Percentiles rank a stretch among this genome's conserved stretches.
These are phyloP conservation scores for Bauhinia variegata DNA, from an alignment of 306 rosid genomes.

Conservation along the genomic window DNA sequence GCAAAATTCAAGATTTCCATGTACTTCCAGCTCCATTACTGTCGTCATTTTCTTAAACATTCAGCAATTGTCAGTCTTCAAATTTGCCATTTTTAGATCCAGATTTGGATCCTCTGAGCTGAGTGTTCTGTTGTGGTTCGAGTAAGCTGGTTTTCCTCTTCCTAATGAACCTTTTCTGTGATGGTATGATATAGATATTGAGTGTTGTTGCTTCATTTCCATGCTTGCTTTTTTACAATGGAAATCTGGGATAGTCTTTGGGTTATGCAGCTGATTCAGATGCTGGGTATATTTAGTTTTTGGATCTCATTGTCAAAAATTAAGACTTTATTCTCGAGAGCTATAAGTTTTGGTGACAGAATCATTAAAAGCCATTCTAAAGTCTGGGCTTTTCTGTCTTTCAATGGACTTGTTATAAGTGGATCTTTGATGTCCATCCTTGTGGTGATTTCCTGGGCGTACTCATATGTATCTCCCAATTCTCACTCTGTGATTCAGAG, in stretches of 20 bases:
- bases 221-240: slow-evolving; percentile 19
- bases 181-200: not conserved
- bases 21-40: not conserved
- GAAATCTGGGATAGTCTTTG: slow-evolving; percentile 45
- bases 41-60: not conserved
- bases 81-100: slow-evolving; percentile 24
- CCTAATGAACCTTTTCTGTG: slow-evolving; percentile 18
- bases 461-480: slow-evolving; percentile 54
- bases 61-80: slow-evolving; percentile 11
- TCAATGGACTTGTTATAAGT: slow-evolving; percentile 52
- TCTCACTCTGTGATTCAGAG: slow-evolving; percentile 26
- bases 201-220: slow-evolving; percentile 5
- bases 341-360: slow-evolving; percentile 48
- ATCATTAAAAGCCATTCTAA: slow-evolving; percentile 47
- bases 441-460: slow-evolving; percentile 54
- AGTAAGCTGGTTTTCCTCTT: slow-evolving; percentile 10
- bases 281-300: slow-evolving; percentile 46
- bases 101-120: slow-evolving; percentile 9
- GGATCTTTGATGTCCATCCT: slow-evolving; percentile 58
- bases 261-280: slow-evolving; percentile 49
- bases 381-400: slow-evolving; percentile 50
- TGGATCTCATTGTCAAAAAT: slow-evolving; percentile 50
- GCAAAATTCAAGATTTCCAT: slow-evolving; percentile 1
- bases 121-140: slow-evolving; percentile 27
- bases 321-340: slow-evolving; percentile 43